Evolutionary conservation across 1,139 yeast species (phyloP).

Genomic region (Magnusiomyces paraingens): DNA sequence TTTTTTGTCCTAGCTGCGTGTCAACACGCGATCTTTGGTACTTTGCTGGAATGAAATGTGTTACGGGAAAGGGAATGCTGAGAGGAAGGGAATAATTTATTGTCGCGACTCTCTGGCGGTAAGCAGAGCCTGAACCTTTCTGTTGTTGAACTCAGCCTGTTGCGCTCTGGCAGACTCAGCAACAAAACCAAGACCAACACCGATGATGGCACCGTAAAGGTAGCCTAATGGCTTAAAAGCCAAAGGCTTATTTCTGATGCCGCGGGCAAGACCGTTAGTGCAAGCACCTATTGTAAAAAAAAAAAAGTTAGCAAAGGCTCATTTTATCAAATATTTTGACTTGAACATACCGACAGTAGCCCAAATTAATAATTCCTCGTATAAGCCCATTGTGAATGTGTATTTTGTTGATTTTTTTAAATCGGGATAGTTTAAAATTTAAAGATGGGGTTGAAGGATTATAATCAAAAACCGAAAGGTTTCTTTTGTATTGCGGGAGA

Average conservation of each 20-base stretch:
- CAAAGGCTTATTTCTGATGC: constrained; percentile 34
- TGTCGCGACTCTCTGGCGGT: constrained; percentile 30
- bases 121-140: constrained; percentile 28
- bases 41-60: neutral
- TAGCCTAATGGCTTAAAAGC: constrained; percentile 33
- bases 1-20: too few relatives aligned
- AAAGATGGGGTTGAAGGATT: neutral
- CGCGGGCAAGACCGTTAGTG: constrained; percentile 34
- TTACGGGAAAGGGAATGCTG: neutral
- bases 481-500: constrained; percentile 7
- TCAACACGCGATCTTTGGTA: too few relatives aligned
- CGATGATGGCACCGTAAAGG: constrained; percentile 29
- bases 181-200: constrained; percentile 31
- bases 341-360: constrained; percentile 21
- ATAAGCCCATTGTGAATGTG: constrained; percentile 18
- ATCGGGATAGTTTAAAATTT: neutral
- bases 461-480: constrained; percentile 7
- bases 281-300: constrained; percentile 24
- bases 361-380: constrained; percentile 32
- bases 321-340: neutral
- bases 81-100: neutral
- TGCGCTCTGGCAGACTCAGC: constrained; percentile 28
- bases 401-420: neutral
- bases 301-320: neutral
- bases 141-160: constrained; percentile 30